Percentiles rank a stretch among this genome's conserved stretches.
Evolutionary conservation across 345 rosid species (phyloP).

Genomic region (Durio zibethinus): DNA sequence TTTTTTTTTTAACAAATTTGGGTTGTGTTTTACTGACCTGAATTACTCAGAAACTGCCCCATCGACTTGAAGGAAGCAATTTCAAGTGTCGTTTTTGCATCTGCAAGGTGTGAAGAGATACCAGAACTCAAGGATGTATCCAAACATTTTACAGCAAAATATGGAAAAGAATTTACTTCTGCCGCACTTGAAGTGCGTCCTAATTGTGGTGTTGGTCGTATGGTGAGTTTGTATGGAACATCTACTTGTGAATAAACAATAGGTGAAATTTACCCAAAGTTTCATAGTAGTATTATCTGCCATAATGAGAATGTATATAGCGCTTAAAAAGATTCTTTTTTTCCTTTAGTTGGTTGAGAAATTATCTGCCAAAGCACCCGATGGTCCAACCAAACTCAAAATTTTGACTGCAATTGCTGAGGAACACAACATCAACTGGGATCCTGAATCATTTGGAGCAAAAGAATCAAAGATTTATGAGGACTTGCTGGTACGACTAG

Average conservation of each 20-base stretch:
- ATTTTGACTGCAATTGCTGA: slow-evolving; percentile 68
- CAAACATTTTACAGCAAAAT: slow-evolving; percentile 73
- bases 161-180: slow-evolving; percentile 79
- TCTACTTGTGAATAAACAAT: neutral
- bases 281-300: neutral
- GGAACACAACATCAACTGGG: slow-evolving; percentile 80
- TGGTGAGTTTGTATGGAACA: slow-evolving; percentile 43
- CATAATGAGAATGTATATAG: neutral
- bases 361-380: slow-evolving; percentile 76
- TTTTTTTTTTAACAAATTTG: neutral
- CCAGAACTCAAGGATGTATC: slow-evolving; percentile 67
- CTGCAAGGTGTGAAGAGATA: slow-evolving; percentile 77
- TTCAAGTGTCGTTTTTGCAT: slow-evolving; percentile 63
- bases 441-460: slow-evolving; percentile 56
- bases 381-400: slow-evolving; percentile 72
- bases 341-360: slow-evolving; percentile 70
- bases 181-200: slow-evolving; percentile 76
- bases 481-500: slow-evolving; percentile 51
- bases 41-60: slow-evolving; percentile 54
- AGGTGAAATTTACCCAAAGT: neutral
- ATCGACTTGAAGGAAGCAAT: slow-evolving; percentile 80
- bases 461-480: slow-evolving; percentile 44
- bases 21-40: slow-evolving; percentile 2
- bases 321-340: neutral
- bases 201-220: slow-evolving; percentile 79